Percentiles rank a stretch among this genome's conserved stretches.
These are phyloP conservation scores for Trichopus zeylanicus DNA, from an alignment of 116 monocot species.

Conservation along the genomic window DNA sequence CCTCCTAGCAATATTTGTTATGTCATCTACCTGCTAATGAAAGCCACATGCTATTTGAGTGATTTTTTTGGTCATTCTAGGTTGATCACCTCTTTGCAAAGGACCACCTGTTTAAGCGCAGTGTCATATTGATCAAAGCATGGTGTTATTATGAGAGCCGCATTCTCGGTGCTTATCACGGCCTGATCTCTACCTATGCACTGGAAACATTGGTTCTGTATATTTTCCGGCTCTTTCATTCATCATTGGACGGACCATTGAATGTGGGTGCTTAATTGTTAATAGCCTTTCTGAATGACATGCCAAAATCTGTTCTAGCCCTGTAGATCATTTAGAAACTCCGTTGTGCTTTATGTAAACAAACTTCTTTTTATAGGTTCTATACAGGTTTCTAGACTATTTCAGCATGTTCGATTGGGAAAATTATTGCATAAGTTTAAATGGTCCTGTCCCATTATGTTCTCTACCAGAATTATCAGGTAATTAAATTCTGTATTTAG, in stretches of 20 bases:
- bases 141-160: slow-evolving; percentile 98
- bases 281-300: background rate
- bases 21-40: background rate
- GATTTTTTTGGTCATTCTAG: slow-evolving; percentile 26
- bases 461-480: slow-evolving; percentile 57
- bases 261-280: slow-evolving; percentile 28
- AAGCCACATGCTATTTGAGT: slow-evolving; percentile 38
- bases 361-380: slow-evolving; percentile 30
- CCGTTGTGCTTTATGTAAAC: background rate
- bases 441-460: slow-evolving; percentile 42
- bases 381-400: slow-evolving; percentile 73
- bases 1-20: background rate
- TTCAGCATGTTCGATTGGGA: slow-evolving; percentile 84
- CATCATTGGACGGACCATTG: slow-evolving; percentile 60
- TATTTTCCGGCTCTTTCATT: slow-evolving; percentile 64
- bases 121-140: slow-evolving; percentile 77
- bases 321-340: slow-evolving; percentile 50
- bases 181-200: slow-evolving; percentile 77
- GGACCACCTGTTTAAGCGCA: slow-evolving; percentile 68
- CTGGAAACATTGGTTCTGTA: slow-evolving; percentile 72
- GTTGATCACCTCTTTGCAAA: slow-evolving; percentile 56
- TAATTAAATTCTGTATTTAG: slow-evolving; percentile 27
- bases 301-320: slow-evolving; percentile 34
- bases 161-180: slow-evolving; percentile 78
- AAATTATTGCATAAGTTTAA: slow-evolving; percentile 50